Percentiles rank a stretch among this genome's conserved stretches.
Evolutionary conservation across 208 protist genomes (phyloP).

Genomic region (Crithidia thermophila): DNA sequence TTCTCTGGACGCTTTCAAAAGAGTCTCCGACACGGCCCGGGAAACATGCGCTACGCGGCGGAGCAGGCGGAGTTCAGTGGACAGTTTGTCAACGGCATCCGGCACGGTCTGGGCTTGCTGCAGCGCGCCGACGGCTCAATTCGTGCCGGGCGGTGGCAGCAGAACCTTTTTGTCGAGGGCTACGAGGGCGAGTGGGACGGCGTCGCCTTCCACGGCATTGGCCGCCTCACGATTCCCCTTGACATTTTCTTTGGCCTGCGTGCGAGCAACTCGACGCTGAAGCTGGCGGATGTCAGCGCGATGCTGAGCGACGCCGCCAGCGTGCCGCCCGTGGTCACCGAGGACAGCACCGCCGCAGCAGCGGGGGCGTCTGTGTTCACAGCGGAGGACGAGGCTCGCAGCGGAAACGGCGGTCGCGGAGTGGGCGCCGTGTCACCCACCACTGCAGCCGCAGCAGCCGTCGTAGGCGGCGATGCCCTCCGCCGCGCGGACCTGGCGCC

Average conservation of each 20-base stretch:
- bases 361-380: neutral
- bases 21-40: slow-evolving; percentile 64
- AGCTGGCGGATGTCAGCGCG: slow-evolving; percentile 20
- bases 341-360: neutral
- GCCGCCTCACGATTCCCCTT: slow-evolving; percentile 48
- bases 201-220: slow-evolving; percentile 66
- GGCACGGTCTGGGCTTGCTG: slow-evolving; percentile 71
- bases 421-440: neutral
- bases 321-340: neutral
- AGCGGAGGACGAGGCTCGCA: neutral
- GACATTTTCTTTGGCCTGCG: slow-evolving; percentile 44
- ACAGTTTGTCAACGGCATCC: slow-evolving; percentile 56
- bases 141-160: slow-evolving; percentile 59
- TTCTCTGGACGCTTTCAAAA: slow-evolving; percentile 71
- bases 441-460: neutral
- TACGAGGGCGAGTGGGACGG: slow-evolving; percentile 92
- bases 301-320: neutral
- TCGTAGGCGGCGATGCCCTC: neutral
- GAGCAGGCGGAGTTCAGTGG: slow-evolving; percentile 81
- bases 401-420: neutral
- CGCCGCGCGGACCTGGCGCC: slow-evolving; percentile 20
- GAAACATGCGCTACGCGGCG: slow-evolving; percentile 75
- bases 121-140: slow-evolving; percentile 62
- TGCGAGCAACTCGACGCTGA: slow-evolving; percentile 24
- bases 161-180: slow-evolving; percentile 72